Base-by-base conservation (phyloP, 768 basidiomycete genomes). In the Tulasnella calospora region DNA sequence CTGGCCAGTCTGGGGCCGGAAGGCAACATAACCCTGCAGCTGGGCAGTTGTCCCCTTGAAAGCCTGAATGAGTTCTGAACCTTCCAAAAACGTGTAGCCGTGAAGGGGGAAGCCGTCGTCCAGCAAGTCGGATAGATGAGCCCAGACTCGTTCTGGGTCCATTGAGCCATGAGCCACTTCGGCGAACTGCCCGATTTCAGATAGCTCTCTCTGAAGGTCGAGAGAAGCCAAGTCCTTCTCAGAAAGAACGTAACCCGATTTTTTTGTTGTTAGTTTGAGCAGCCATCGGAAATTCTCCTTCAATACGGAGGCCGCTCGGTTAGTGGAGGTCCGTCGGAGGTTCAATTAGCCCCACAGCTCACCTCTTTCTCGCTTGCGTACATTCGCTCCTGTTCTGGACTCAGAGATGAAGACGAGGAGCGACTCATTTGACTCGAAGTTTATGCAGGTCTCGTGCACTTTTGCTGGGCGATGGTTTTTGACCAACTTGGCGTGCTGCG, bases 261-360 rank as follows among this genome's bases (percentile, higher is more conserved):
- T 85, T 10, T 86, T 86, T 13, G 88, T 88, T 3, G 88, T 81
- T 8, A 89, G 71, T 81, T 86, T 86, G 74, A 86, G 85, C 74
- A 90, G 87, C 84, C 85, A 88, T 21, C 90, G 87, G 81, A 91
- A 91, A 82, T 91, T 90, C n/a, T 78, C 77, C 77, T 78, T 23
- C 36, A 36, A 40, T 2, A 4, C 19, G 23, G 74, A 10, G 47
- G 6, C 6, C 19, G 23, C 23, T 27, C 38, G 30, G 69, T 70
- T 12, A 72, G 33, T 44, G 23, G n/a, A 41, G 35, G 30, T 70
- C 19, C 30, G 57, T 71, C 38, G 55, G 30, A 44, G 9, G 41
- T 44, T 44, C 41, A 44, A 44, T 5, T 4, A 35, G 6, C 35
- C 19, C 13, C 12, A 30, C n/a, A 3, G 44, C 69, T 44, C 69